phyloP scores from a whole-genome alignment of 768 basidiomycete genomes.

The Termitomyces titanicus region DNA sequence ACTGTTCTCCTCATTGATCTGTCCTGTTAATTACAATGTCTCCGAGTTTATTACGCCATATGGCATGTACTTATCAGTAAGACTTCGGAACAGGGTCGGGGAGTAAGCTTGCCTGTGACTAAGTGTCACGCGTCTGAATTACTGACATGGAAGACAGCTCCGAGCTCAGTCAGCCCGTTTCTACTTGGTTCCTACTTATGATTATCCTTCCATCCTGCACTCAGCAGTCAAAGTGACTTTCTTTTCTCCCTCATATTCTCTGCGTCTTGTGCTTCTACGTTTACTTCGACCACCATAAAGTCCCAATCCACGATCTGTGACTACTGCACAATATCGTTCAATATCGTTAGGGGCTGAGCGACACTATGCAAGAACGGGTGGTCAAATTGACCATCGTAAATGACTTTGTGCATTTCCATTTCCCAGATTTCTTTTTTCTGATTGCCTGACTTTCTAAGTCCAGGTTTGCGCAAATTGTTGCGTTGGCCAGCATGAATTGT shows the following conservation, averaged over 20 bases:
- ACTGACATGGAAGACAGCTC: constrained; percentile 13
- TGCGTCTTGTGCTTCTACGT: not conserved
- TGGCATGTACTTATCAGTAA: no score
- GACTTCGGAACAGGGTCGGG: constrained; percentile 2
- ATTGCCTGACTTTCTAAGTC: constrained; percentile 1
- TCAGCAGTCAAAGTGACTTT: constrained; percentile 11
- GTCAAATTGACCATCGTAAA: constrained; percentile 47
- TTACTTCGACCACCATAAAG: not conserved
- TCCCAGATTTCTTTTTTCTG: constrained; percentile 1
- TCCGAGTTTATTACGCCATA: no score
- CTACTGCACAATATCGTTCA: no score
- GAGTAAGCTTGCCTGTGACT: constrained; percentile 10
- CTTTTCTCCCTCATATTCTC: constrained; percentile 4
- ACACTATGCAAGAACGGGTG: constrained; percentile 35
- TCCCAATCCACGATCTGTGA: not conserved
- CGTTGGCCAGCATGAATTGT: constrained; percentile 49
- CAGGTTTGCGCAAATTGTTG: constrained; percentile 53
- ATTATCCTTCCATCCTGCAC: constrained; percentile 21
- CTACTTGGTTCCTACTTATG: no score
- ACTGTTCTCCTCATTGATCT: no score
- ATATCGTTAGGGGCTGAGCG: constrained; percentile 6
- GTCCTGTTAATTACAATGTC: no score
- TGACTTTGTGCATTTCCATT: constrained; percentile 35
- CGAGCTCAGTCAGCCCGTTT: constrained; percentile 25
- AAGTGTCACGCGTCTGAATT: constrained; percentile 12